phyloP scores from a whole-genome alignment of 2,329 filamentous ascomycete species.

The Ceratocystis alfenasii region DNA sequence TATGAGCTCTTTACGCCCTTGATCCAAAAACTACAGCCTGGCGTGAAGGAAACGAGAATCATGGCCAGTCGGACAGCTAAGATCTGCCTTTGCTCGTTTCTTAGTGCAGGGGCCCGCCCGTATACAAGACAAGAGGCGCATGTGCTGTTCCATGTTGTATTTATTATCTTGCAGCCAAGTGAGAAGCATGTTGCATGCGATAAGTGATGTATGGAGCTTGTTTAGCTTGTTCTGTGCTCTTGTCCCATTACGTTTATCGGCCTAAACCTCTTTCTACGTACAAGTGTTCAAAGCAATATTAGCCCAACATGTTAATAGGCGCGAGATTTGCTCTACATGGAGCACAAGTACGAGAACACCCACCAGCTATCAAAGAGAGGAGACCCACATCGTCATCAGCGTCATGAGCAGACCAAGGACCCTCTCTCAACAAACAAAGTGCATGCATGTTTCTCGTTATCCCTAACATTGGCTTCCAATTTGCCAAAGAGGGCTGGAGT shows the following conservation, averaged over 20 bases:
- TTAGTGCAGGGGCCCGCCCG: background rate
- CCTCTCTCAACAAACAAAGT: background rate
- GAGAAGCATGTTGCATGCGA: background rate
- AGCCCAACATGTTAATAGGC: background rate
- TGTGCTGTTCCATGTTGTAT: background rate
- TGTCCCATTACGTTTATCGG: background rate
- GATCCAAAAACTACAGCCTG: too few species aligned
- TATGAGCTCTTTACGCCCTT: too few species aligned
- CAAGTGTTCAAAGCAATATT: background rate
- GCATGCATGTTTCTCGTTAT: slow-evolving; percentile 4
- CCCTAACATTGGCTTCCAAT: background rate
- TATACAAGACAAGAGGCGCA: background rate
- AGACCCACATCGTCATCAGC: background rate
- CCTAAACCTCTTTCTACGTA: background rate
- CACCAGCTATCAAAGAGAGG: too few species aligned
- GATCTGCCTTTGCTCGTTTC: background rate
- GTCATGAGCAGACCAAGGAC: background rate
- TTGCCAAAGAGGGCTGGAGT: background rate
- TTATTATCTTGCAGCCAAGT: too few species aligned
- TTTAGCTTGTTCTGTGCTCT: background rate
- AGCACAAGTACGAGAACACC: background rate
- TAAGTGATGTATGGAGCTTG: background rate
- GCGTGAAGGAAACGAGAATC: too few species aligned
- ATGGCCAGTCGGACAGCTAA: too few species aligned
- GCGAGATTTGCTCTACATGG: background rate